Evolutionary conservation across 177 flowering plant species (phyloP).

Genomic region (Viscum album): DNA sequence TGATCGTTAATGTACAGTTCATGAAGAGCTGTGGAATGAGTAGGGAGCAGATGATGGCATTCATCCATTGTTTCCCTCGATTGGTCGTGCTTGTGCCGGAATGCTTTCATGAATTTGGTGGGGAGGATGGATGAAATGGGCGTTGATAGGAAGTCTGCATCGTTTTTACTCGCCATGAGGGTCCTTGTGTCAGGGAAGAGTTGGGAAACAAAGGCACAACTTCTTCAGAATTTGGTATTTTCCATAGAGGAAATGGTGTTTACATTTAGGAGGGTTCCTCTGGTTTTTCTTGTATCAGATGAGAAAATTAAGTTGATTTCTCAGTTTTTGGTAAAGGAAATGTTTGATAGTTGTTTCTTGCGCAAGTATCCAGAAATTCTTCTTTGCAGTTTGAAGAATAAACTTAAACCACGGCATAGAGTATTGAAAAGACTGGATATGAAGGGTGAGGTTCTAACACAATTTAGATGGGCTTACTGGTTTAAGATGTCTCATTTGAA

Average conservation of each 20-base stretch:
- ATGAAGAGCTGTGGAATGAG: slow-evolving; percentile 23
- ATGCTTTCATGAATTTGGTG: slow-evolving; percentile 12
- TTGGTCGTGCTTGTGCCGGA: slow-evolving; percentile 17
- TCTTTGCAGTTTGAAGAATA: slow-evolving; percentile 17
- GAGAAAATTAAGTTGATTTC: slow-evolving; percentile 22
- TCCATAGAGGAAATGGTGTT: slow-evolving; percentile 21
- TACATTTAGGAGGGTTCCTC: slow-evolving; percentile 24
- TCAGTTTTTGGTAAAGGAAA: slow-evolving; percentile 14
- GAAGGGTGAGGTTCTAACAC: slow-evolving; percentile 15
- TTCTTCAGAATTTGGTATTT: slow-evolving; percentile 27
- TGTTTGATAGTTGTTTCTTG: slow-evolving; percentile 12
- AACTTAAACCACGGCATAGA: slow-evolving; percentile 23
- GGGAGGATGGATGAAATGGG: slow-evolving; percentile 26
- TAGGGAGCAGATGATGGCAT: slow-evolving; percentile 10
- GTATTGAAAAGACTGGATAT: slow-evolving; percentile 16
- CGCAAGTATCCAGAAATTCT: slow-evolving; percentile 17
- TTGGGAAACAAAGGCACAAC: slow-evolving; percentile 24
- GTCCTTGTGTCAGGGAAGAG: slow-evolving; percentile 12
- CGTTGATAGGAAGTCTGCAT: slow-evolving; percentile 9
- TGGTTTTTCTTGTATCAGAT: slow-evolving; percentile 22
- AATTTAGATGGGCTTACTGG: slow-evolving; percentile 9
- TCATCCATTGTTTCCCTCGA: slow-evolving; percentile 18
- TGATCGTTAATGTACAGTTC: slow-evolving; percentile 24
- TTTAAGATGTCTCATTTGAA: slow-evolving; percentile 6
- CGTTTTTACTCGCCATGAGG: slow-evolving; percentile 20